Conservation (phyloP, 192 early-diverging fungal species). For the Geosiphon pyriformis region DNA sequence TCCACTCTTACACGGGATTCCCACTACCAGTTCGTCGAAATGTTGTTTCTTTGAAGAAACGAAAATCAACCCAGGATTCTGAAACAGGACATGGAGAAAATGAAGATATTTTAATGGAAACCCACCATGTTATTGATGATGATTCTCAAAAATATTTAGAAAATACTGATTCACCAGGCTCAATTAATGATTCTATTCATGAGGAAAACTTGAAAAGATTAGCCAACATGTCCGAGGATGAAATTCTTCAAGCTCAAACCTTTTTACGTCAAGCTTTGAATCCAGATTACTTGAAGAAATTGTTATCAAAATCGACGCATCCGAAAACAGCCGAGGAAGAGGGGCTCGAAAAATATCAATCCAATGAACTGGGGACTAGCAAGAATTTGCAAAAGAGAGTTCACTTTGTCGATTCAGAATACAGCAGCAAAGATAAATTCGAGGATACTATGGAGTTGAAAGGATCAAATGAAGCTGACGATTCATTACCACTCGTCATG, state of each 20-base stretch:
- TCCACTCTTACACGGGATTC: conserved; percentile 22
- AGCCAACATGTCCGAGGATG: conserved; percentile 59
- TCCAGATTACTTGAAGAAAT: conserved; percentile 56
- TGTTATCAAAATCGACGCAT: conserved; percentile 33
- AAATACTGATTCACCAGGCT: background rate
- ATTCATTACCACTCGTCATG: conserved; percentile 34
- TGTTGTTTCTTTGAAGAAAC: background rate
- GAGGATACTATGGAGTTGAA: conserved; percentile 11
- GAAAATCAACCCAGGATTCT: background rate
- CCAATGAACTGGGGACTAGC: background rate
- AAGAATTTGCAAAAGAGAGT: conserved; percentile 14
- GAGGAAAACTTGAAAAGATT: conserved; percentile 47
- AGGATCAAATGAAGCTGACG: conserved; percentile 35
- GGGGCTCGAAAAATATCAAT: conserved; percentile 14
- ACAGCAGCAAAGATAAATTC: conserved; percentile 29
- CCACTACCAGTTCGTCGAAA: conserved; percentile 36
- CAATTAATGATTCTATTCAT: conserved; percentile 45
- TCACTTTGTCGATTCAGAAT: conserved; percentile 24
- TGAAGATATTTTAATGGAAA: conserved; percentile 27
- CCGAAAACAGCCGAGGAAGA: background rate
- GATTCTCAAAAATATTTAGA: conserved; percentile 6
- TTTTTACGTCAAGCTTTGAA: conserved; percentile 63
- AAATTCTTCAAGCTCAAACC: conserved; percentile 62
- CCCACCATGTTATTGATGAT: too few species aligned
- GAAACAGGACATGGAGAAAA: background rate